Base-by-base conservation (phyloP, 2,329 filamentous ascomycete genomes). In the Talaromyces sp. region DNA sequence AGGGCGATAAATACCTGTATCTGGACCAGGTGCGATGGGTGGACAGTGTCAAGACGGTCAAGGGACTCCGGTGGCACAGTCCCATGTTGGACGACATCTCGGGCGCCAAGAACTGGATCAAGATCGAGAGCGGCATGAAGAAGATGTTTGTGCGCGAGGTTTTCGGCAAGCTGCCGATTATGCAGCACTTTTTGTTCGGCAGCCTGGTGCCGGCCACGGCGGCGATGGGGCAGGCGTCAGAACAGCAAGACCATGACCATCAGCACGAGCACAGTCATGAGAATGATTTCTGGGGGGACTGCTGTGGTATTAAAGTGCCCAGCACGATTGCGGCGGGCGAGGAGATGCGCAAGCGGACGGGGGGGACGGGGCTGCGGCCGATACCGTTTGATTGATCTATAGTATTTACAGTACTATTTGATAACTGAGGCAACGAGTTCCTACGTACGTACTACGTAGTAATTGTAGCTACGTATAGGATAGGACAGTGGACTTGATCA, bases 61-160 rank as follows among this genome's bases (percentile, higher is more conserved):
- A 95, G 70, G 93, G 92, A 1, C 79, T 99, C 62, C 85, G 94
- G 51, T 99, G 94, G 94, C 95, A 99, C 70, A 92, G 88, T 65
- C 94, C 95, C 3, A 97, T 99, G 95, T 85, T 99, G 19, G 94
- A 99, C 72, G 94, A 99, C 73, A 99, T 99, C 65, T 94, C 90
- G 3, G 88, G 91, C 1, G 89, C 93, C 17, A 92, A 91, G 73
- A 90, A 83, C 43, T 99, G 94, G 94, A 79, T 76, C 65, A 99
- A 99, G 80, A 89, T 99, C 55, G 92, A 97, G 73, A 88, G 83
- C 27, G 94, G 94, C 7, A 97, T 99, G 95, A 85, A 90, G 62
- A 90, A 91, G 66, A 99, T 99, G 95, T 97, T 97, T 71, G 83
- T 93, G 56, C 90, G 88, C 46, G 94, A 99, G 75, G 93, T 99